Base-by-base conservation (phyloP, 306 rosid species). In the Glycine tomentella region DNA sequence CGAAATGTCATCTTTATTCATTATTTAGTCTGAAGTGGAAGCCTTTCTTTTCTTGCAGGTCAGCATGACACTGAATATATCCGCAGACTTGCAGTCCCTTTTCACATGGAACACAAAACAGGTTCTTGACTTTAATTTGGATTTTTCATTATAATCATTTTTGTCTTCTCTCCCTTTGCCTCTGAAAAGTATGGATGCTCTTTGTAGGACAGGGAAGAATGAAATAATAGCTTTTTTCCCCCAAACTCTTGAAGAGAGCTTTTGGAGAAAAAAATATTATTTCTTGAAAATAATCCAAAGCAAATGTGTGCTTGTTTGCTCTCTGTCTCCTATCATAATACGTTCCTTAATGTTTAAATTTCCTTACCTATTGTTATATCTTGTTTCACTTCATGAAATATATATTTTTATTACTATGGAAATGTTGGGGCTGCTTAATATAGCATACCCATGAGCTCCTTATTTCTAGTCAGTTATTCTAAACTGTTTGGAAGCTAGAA, bases 91-190 rank as follows among this genome's bases (percentile, higher is more conserved):
- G 66, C 95, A 91, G 85, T 90, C 99, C 76, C 89, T 95, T 74
- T 95, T 95, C 89, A 95, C 98, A 4, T 95, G 99, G 99, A 95
- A 95, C 81, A 95, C 99, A 8, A 95, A 95, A 85, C 98, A 95
- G 98, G 99, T 95, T 84, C 40, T 66, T 82, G 61, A 75, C 67
- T 80, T 82, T 65, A 83, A 62, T 67, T 66, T 68, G 12, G 9
- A 3, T n/a, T 59, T 53, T 68, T 46, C 63, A 38, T 74, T 52
- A 42, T 57, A 6, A 38, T 65, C 4, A 8, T 50, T 31, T 46
- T 4, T 17, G 9, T n/a, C 12, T 44, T 38, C 34, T 66, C 20
- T 3, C 4, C 25, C 9, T 42, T 66, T 80, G 42, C 15, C 69
- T 77, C 75, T 44, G 33, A 55, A 66, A 86, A 57, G 66, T 74